phyloP scores from a whole-genome alignment of 805 yeast species.

The Starmerella tilneyi region DNA sequence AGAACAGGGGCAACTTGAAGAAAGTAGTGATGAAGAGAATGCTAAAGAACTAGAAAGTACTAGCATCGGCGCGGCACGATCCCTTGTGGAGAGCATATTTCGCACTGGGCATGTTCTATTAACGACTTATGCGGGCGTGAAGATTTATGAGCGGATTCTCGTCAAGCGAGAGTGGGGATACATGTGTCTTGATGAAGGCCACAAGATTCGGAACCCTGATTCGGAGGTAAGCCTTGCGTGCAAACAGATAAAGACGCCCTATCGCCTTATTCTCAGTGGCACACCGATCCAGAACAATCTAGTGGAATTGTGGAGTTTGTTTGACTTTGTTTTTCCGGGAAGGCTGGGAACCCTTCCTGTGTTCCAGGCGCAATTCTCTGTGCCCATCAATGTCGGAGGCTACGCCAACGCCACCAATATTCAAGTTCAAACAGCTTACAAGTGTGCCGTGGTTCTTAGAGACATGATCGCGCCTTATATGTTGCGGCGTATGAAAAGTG shows the following conservation, averaged over 20 bases:
- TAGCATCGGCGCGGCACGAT: conserved; percentile 36
- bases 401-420: conserved; percentile 94
- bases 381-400: conserved; percentile 94
- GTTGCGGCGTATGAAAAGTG: conserved; percentile 75
- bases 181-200: conserved; percentile 90
- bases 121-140: conserved; percentile 83
- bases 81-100: conserved; percentile 48
- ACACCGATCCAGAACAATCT: conserved; percentile 94
- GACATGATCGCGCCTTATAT: conserved; percentile 86
- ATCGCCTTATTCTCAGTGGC: conserved; percentile 82
- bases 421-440: conserved; percentile 92
- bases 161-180: conserved; percentile 78
- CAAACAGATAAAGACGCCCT: conserved; percentile 73
- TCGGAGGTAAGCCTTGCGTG: conserved; percentile 76
- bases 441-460: conserved; percentile 83
- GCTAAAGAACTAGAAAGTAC: conserved; percentile 15
- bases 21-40: conserved; percentile 39
- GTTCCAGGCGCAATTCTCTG: conserved; percentile 81
- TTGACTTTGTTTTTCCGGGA: conserved; percentile 93
- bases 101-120: conserved; percentile 70
- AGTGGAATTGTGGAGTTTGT: conserved; percentile 85
- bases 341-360: conserved; percentile 89
- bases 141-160: conserved; percentile 52
- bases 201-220: conserved; percentile 90
- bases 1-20: conserved; percentile 29